Base-by-base conservation (phyloP, 179 eudicot genomes). In the Kewa caespitosa region DNA sequence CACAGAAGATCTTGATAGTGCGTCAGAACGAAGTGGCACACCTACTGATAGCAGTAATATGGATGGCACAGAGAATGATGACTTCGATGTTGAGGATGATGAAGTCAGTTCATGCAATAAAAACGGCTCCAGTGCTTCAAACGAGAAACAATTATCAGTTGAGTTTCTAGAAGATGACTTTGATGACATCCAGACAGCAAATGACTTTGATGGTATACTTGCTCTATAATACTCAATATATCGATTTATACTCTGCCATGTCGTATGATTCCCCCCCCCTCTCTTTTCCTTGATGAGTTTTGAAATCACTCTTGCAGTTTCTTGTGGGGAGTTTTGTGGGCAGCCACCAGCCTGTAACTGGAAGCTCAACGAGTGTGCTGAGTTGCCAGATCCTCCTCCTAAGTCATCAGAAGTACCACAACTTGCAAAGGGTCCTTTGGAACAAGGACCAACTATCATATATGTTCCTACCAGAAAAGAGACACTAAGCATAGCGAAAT, bases 91-190 rank as follows among this genome's bases (percentile, higher is more conserved):
- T 46, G 82, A 71, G 73, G 86, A 80, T 73, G 87, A 85, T 57
- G 86, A 81, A 69, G 67, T 60, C 33, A 70, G 54, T 50, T 80
- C 76, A 23, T 70, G 28, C 25, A 67, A 59, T 25, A 79, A 70
- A 81, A 72, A 57, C 32, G 42, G 74, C 30, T 78, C 74, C 38
- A 32, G 69, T 32, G 50, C 85, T 82, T 67, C 84, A 46, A 79
- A 86, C 69, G 89, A 73, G 74, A 82, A 79, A 74, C 83, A 86
- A 73, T 30, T 94, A 81, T 87, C 98, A 46, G 91, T 92, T 72
- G 93, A 89, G 78, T 94, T 67, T 79, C 89, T 94, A 41, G 98
- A 94, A 91, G 93, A 92, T 86, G 97, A 92, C 68, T 83, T 82
- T 84, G 98, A 94, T 83, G 82, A 81, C 63, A 59, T 85, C 38